Evolutionary conservation across 306 rosid genomes (phyloP).

Genomic region (Quercus wislizeni): DNA sequence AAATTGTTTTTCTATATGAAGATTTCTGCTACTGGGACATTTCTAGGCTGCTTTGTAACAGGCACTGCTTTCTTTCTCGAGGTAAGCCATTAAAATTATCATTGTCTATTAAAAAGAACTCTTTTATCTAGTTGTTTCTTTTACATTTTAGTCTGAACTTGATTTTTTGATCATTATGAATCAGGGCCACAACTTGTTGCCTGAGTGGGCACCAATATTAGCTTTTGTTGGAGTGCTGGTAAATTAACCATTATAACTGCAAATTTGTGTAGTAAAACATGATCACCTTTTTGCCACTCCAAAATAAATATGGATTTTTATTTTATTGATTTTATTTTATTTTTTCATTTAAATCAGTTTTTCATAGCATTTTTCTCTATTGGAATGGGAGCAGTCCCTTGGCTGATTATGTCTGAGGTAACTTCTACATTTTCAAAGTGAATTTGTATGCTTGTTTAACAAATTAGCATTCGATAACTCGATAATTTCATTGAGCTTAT

Average conservation of each 20-base stretch:
- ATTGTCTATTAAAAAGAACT: neutral
- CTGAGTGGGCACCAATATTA: conserved; percentile 28
- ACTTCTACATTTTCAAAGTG: neutral
- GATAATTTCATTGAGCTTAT: neutral
- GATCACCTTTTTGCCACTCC: neutral
- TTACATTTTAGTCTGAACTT: neutral
- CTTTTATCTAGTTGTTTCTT: neutral
- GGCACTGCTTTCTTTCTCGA: conserved; percentile 48
- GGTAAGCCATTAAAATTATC: conserved; percentile 8
- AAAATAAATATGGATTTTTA: neutral
- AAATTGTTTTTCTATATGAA: conserved; percentile 15
- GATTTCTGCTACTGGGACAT: conserved; percentile 57
- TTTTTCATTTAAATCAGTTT: conserved; percentile 38
- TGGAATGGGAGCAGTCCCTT: conserved; percentile 84
- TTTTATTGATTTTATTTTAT: neutral
- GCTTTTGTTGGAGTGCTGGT: conserved; percentile 43
- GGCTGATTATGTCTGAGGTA: conserved; percentile 98
- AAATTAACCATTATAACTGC: neutral
- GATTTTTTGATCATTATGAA: neutral
- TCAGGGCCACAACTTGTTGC: conserved; percentile 30
- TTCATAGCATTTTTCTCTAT: conserved; percentile 64
- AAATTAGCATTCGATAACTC: neutral
- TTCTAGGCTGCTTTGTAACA: conserved; percentile 43
- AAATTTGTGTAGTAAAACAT: neutral
- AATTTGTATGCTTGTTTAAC: neutral